Conservation (phyloP, 257 asterid species). For the Cinchona pubescens region DNA sequence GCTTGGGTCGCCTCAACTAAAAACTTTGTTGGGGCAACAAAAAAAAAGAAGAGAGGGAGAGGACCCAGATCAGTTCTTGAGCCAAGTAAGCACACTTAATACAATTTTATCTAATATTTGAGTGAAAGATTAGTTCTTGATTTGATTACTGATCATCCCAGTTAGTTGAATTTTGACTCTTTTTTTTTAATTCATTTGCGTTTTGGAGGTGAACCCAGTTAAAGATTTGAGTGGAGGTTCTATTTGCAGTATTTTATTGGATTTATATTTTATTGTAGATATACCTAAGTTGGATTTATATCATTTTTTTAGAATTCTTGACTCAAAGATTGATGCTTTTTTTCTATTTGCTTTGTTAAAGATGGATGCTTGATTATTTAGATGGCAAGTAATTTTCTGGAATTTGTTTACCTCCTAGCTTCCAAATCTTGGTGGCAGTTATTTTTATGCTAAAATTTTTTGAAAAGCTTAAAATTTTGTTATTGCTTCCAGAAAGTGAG, state of each 20-base stretch:
- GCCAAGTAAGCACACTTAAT: slow-evolving; percentile 33
- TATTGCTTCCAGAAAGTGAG: slow-evolving; percentile 16
- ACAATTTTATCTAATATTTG: slow-evolving; percentile 15
- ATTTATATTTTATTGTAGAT: slow-evolving; percentile 1
- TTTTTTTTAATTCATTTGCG: slow-evolving; percentile 30
- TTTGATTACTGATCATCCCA: slow-evolving; percentile 14
- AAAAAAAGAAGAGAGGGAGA: too few species aligned
- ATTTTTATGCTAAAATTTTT: background rate
- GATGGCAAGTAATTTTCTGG: background rate
- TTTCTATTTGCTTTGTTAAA: background rate
- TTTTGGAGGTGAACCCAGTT: slow-evolving; percentile 17
- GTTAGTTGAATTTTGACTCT: slow-evolving; percentile 15
- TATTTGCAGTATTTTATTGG: background rate
- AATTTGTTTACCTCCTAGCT: slow-evolving; percentile 1
- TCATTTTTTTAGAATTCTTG: background rate
- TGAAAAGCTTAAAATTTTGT: background rate
- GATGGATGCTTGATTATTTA: background rate
- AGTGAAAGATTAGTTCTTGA: slow-evolving; percentile 11
- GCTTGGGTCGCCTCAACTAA: slow-evolving; percentile 27
- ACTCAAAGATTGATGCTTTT: slow-evolving; percentile 9
- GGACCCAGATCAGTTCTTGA: slow-evolving; percentile 41
- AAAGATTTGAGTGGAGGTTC: slow-evolving; percentile 9
- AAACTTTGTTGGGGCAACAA: slow-evolving; percentile 17
- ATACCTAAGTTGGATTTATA: slow-evolving; percentile 3
- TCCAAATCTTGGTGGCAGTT: slow-evolving; percentile 3